phyloP scores from a whole-genome alignment of 1,284 basidiomycete species.

The Tremellales sp. region DNA sequence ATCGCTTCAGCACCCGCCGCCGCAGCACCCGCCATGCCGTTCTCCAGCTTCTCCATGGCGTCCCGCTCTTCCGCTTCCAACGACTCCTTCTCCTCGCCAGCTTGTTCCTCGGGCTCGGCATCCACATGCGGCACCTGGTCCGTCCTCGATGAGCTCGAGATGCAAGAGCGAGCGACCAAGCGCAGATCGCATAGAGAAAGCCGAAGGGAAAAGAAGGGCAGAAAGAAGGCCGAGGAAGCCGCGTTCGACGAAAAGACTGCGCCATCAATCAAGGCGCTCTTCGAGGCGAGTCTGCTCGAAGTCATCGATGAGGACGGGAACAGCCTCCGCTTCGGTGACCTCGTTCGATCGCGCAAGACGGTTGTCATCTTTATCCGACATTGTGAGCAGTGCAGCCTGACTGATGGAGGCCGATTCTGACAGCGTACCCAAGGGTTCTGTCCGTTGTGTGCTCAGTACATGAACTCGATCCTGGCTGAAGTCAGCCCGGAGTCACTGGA shows the following conservation, averaged over 20 bases:
- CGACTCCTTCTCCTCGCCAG: neutral
- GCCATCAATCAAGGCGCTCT: constrained; percentile 48
- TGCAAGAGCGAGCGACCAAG: constrained; percentile 7
- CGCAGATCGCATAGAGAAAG: constrained; percentile 15
- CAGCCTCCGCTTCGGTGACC: constrained; percentile 64
- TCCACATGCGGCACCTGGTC: constrained; percentile 21
- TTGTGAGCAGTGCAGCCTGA: constrained; percentile 23
- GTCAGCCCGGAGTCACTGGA: constrained; percentile 57
- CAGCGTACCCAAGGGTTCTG: constrained; percentile 52
- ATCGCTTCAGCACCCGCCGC: neutral
- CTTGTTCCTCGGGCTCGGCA: constrained; percentile 7
- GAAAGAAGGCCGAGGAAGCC: constrained; percentile 25
- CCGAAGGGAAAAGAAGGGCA: constrained; percentile 23
- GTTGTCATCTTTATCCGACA: constrained; percentile 59
- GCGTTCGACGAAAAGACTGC: constrained; percentile 26
- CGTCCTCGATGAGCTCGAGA: constrained; percentile 15
- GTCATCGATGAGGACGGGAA: constrained; percentile 66
- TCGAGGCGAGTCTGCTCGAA: constrained; percentile 59
- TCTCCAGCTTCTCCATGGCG: neutral
- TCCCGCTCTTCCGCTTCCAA: neutral
- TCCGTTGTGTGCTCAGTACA: constrained; percentile 77
- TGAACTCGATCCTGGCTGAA: constrained; percentile 60
- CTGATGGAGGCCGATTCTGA: neutral
- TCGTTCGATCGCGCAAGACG: constrained; percentile 58
- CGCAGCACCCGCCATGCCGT: neutral